Percentiles rank a stretch among this genome's conserved stretches.
Evolutionary conservation across 495 filamentous ascomycete genomes (phyloP).

Genomic region (Penicillium waksmanii): DNA sequence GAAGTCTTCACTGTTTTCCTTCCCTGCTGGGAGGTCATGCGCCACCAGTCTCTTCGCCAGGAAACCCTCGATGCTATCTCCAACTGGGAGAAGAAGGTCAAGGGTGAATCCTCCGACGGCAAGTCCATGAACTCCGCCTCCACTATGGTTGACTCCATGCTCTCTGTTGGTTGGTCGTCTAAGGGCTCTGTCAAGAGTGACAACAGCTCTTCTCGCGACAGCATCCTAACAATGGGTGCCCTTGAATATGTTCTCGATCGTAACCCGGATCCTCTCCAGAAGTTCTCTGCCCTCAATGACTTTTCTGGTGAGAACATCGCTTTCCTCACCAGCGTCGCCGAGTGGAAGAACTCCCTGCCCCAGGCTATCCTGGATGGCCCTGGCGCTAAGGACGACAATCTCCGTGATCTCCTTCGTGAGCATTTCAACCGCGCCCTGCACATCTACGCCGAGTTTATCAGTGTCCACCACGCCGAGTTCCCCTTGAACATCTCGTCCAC

Average conservation of each 20-base stretch:
- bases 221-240: conserved; percentile 60
- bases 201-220: conserved; percentile 32
- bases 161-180: conserved; percentile 38
- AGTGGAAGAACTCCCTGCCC: conserved; percentile 52
- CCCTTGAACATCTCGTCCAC: conserved; percentile 63
- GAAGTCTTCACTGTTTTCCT: conserved; percentile 58
- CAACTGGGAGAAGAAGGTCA: conserved; percentile 38
- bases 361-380: conserved; percentile 21
- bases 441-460: conserved; percentile 62
- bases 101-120: conserved; percentile 25
- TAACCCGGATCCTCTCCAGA: conserved; percentile 57
- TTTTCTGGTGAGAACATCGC: conserved; percentile 72
- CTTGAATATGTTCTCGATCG: conserved; percentile 60
- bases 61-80: conserved; percentile 43
- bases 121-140: conserved; percentile 35
- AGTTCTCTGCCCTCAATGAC: conserved; percentile 64
- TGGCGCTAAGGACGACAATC: conserved; percentile 22
- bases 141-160: conserved; percentile 39
- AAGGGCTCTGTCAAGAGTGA: conserved; percentile 31
- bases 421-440: conserved; percentile 57
- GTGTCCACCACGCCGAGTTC: conserved; percentile 58
- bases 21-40: conserved; percentile 58
- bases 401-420: conserved; percentile 34
- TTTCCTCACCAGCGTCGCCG: conserved; percentile 60
- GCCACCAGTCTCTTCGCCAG: conserved; percentile 48